These are phyloP conservation scores for Eimeria necatrix DNA, from an alignment of 169 alveolate genomes.

Conservation along the genomic window DNA sequence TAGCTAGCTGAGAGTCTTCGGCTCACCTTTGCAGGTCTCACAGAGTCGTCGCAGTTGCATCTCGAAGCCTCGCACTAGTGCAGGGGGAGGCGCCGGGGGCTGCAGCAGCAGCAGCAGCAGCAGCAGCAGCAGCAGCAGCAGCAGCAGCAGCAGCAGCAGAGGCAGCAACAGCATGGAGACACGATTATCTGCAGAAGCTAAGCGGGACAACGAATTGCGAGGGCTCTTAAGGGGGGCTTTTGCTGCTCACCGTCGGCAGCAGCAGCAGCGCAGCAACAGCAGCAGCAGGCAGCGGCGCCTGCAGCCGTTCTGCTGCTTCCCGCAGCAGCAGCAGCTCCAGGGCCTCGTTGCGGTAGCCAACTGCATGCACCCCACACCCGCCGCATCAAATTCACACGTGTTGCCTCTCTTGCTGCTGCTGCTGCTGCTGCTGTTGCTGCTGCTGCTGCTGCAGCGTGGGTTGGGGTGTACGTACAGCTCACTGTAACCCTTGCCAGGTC, in stretches of 20 bases:
- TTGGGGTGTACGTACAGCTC: not conserved
- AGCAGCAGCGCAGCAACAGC: not conserved
- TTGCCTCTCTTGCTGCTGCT: not conserved
- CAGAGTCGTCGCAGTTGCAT: constrained; percentile 4
- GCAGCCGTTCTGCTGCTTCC: not conserved
- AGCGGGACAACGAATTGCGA: no score
- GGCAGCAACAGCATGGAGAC: no score
- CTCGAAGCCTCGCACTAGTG: not conserved
- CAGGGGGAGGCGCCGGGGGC: not conserved
- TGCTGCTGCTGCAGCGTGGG: not conserved
- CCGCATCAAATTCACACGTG: not conserved
- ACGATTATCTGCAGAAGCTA: no score
- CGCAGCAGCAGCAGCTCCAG: not conserved
- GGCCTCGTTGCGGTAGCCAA: not conserved
- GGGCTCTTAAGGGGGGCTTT: not conserved
- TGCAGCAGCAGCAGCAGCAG: not conserved
- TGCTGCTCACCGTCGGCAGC: not conserved
- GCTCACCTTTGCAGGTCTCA: not conserved
- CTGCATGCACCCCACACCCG: not conserved
- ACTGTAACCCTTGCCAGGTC: not conserved
- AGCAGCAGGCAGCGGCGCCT: not conserved
- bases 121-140: not conserved
- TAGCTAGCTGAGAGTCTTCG: not conserved
- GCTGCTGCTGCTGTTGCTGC: constrained; percentile 4
- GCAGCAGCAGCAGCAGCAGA: not conserved